Conservation (phyloP, 2,329 filamentous ascomycete species). For the Phaeophleospora eucalypticola region DNA sequence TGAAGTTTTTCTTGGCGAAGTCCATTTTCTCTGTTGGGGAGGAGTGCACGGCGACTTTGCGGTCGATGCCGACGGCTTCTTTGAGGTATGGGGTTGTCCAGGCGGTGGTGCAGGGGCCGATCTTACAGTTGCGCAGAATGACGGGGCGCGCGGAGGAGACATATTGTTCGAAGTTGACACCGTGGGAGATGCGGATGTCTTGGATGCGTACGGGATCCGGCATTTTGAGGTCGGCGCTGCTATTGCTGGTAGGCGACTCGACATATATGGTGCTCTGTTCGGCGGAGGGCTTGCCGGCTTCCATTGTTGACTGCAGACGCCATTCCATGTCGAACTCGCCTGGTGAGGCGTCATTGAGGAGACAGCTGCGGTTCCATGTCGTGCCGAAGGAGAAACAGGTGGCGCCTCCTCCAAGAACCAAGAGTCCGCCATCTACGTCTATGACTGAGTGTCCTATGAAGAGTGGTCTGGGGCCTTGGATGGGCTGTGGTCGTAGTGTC, state of each 20-base stretch:
- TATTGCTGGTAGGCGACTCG: constrained; percentile 5
- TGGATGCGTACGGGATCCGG: constrained; percentile 40
- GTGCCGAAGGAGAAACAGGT: constrained; percentile 90
- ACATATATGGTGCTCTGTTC: constrained; percentile 14
- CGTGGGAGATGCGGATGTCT: constrained; percentile 50
- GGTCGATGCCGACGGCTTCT: constrained; percentile 56
- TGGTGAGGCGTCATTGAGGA: constrained; percentile 25
- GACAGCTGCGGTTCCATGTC: constrained; percentile 67
- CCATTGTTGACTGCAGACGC: constrained; percentile 25
- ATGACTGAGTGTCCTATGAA: constrained; percentile 65
- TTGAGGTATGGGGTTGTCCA: constrained; percentile 70
- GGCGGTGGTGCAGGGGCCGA: constrained; percentile 62
- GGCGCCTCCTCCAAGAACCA: constrained; percentile 74
- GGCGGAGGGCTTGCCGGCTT: constrained; percentile 17
- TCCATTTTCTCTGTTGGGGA: constrained; percentile 65
- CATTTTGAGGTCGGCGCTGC: constrained; percentile 6
- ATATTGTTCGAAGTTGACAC: constrained; percentile 57
- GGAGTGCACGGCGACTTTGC: constrained; percentile 71
- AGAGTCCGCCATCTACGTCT: constrained; percentile 46
- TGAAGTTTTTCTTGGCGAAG: constrained; percentile 79
- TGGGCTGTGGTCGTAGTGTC: constrained; percentile 27
- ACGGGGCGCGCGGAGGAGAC: constrained; percentile 57
- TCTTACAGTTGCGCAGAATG: constrained; percentile 60
- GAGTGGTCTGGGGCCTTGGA: constrained; percentile 54
- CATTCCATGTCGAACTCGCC: constrained; percentile 25